These are phyloP conservation scores for Backusella macrospora DNA, from an alignment of 192 early-diverging fungal species.

Conservation along the genomic window DNA sequence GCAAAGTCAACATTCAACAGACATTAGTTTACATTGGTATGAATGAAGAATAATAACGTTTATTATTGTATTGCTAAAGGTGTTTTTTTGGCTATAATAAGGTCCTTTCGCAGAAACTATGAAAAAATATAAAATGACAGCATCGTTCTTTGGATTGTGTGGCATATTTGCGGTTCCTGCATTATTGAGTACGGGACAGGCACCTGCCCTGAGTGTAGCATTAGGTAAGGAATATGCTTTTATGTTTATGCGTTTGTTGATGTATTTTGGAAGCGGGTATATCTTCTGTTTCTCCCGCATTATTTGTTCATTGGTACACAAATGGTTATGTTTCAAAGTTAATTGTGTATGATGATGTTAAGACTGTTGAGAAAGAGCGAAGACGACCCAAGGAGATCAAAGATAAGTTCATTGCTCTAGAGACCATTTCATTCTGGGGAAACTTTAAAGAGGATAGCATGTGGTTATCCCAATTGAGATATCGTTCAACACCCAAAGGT, in stretches of 20 bases:
- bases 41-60: background rate
- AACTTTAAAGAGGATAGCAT: conserved; percentile 24
- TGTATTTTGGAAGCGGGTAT: conserved; percentile 29
- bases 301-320: conserved; percentile 39
- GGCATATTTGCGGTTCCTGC: conserved; percentile 39
- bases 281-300: conserved; percentile 35
- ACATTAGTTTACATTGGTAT: conserved; percentile 42
- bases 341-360: conserved; percentile 37
- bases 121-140: conserved; percentile 42
- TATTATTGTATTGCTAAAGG: background rate
- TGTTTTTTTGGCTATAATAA: background rate
- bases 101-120: conserved; percentile 42
- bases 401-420: conserved; percentile 38
- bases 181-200: conserved; percentile 35
- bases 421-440: conserved; percentile 34
- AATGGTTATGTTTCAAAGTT: conserved; percentile 31
- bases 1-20: conserved; percentile 16
- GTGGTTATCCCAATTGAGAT: conserved; percentile 32
- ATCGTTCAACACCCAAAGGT: conserved; percentile 22
- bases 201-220: conserved; percentile 29
- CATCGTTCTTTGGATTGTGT: conserved; percentile 40
- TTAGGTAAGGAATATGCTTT: conserved; percentile 24
- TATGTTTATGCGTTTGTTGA: background rate
- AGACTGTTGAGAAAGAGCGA: conserved; percentile 32
- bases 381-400: conserved; percentile 32